phyloP scores from a whole-genome alignment of 495 filamentous ascomycete genomes.

The Aspergillus homomorphus region DNA sequence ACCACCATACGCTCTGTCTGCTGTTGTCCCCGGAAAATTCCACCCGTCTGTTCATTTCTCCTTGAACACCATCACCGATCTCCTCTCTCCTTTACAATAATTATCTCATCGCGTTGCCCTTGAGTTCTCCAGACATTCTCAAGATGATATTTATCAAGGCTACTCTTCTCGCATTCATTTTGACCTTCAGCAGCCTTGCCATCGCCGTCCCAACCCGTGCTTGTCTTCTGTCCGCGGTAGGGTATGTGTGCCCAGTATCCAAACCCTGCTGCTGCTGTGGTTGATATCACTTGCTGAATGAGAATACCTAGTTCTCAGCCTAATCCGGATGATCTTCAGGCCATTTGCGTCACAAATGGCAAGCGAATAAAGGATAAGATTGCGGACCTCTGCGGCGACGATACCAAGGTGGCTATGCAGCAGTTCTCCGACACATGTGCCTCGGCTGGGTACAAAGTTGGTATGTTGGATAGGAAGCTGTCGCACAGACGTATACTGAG shows the following conservation, averaged over 20 bases:
- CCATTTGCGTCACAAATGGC: conserved; percentile 29
- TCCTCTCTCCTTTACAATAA: conserved; percentile 12
- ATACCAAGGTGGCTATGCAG: conserved; percentile 29
- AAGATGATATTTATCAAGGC: conserved; percentile 41
- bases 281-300: conserved; percentile 19
- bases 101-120: conserved; percentile 13
- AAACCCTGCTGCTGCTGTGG: background rate
- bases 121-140: conserved; percentile 10
- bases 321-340: conserved; percentile 31
- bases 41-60: too few species aligned
- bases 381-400: conserved; percentile 27
- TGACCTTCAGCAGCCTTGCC: conserved; percentile 37
- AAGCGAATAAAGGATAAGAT: conserved; percentile 32
- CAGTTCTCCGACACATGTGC: conserved; percentile 33
- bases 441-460: conserved; percentile 32
- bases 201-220: conserved; percentile 28
- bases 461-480: conserved; percentile 20
- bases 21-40: too few species aligned
- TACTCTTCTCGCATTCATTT: conserved; percentile 30
- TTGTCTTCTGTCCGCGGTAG: conserved; percentile 37
- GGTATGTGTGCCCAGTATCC: conserved; percentile 23
- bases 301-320: conserved; percentile 16
- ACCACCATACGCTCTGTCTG: conserved; percentile 10
- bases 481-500: background rate
- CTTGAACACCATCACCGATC: background rate